Base-by-base conservation (phyloP, 176 grass and related monocot genomes). In the Musa acuminata region DNA sequence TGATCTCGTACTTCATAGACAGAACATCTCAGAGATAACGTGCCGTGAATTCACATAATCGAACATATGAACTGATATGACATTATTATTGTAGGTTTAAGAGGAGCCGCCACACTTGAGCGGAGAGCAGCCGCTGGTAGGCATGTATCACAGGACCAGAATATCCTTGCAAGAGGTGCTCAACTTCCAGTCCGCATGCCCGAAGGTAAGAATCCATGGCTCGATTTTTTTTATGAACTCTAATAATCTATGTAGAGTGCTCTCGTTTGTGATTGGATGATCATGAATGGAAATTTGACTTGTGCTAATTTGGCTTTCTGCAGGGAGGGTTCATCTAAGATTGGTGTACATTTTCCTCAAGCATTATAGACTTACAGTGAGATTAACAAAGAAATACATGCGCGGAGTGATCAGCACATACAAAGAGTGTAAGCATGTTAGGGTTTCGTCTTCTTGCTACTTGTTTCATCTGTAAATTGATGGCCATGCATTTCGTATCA, bases 81-180 rank as follows among this genome's bases (percentile, higher is more conserved):
- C 23, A 0, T 23, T 23, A 23, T 62, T 17, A 26, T 83, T 71
- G 20, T 80, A 96, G 91, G 88, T 52, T 71, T 98, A 66, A 80
- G 94, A 84, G 94, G 88, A 58, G 90, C 84, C 24, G 87, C 87
- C 1, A 54, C 90, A 27, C 80, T 93, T 60, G 83, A 93, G 74
- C 87, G 83, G 24, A 91, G 94, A 69, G 75, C 86, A 75, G 82
- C 54, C 57, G 67, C 48, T 72, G 55, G 19, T 49, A 77, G 19
- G 62, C 73, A 16, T 73, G 66, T 80, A 49, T 64, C 81, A 51
- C 75, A 98, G 72, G 85, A 84, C 74, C 83, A 57, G 50, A 82
- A 69, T 9, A 62, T 79, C 79, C 87, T 98, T 54, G 70, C 93
- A 19, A 98, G 84, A 80, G 87, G 88, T 79, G 29, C 88, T 55